These are phyloP conservation scores for Erythrophleum ivorense DNA, from an alignment of 331 rosid genomes.

Conservation along the genomic window DNA sequence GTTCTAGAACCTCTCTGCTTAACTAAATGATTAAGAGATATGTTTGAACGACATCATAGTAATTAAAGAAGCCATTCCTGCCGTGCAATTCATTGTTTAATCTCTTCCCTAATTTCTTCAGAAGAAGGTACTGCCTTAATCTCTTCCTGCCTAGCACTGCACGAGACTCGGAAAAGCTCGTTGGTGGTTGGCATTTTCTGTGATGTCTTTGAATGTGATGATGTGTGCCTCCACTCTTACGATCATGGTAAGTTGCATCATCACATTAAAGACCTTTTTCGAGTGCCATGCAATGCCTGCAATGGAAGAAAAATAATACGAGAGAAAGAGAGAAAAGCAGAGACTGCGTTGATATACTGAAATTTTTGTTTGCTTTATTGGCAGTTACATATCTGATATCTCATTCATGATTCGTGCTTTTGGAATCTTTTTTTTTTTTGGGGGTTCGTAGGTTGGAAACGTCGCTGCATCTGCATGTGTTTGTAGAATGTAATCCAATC, in stretches of 20 bases:
- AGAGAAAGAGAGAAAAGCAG: too few species aligned
- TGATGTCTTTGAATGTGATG: slow-evolving; percentile 65
- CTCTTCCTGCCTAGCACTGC: slow-evolving; percentile 33
- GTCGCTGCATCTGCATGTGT: too few species aligned
- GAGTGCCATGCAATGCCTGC: too few species aligned
- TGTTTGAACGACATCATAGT: background rate
- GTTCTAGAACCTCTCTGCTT: background rate
- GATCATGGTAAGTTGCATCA: slow-evolving; percentile 57
- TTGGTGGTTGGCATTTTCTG: slow-evolving; percentile 65
- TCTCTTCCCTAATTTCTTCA: slow-evolving; percentile 33
- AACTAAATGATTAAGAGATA: background rate
- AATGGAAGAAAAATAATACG: too few species aligned
- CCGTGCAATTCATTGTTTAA: background rate
- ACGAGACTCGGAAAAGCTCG: slow-evolving; percentile 50
- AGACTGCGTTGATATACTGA: too few species aligned
- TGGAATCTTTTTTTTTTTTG: too few species aligned
- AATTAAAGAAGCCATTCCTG: background rate
- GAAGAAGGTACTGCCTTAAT: slow-evolving; percentile 47
- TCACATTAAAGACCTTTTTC: too few species aligned
- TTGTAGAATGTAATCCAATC: too few species aligned
- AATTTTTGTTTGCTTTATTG: too few species aligned
- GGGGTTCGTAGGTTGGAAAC: too few species aligned
- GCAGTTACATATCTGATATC: too few species aligned
- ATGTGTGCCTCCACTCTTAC: slow-evolving; percentile 83
- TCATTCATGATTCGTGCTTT: too few species aligned